Evolutionary conservation across 306 rosid species (phyloP), one percentile per base, ranked within the genome.

Genomic region (Corylus avellana): DNA sequence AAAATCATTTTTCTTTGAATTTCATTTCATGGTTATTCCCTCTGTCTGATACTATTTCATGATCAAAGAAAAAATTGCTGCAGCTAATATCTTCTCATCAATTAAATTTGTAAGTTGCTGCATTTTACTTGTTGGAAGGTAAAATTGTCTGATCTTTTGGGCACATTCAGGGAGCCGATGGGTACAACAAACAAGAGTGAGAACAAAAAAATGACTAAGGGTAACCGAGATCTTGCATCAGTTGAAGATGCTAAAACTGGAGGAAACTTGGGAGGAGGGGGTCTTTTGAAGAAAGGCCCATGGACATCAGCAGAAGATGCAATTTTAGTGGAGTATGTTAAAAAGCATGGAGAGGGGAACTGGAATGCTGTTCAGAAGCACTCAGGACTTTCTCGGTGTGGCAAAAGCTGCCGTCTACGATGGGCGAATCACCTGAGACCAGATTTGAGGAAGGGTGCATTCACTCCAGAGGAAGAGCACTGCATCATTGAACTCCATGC

Each of bases 341-440:
- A 70, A 32, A 78, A 80, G 59, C 83, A 91, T 51, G 97, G 98
- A 50, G 88, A 81, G 70, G 96, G 93, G 32, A 90, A 93, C 76
- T 93, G 97, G 98, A 91, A 93, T 80, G 81, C 84, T 3, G 94
- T 93, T 22, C 85, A 79, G 84, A 85, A 83, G 84, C 75, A 85
- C 42, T 80, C 94, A 29, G 96, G 94, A 51, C 87, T 93, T 50
- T 81, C 74, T n/a, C 92, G 98, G 13, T 86, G 89, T 78, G 97
- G 95, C 4, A 92, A 91, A 81, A 90, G 98, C 82, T 94, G 98
- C 69, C 88, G 97, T 13, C 54, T 89, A 63, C 86, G 97, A 42
- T 94, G 98, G 98, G 85, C 86, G 3, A 92, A 92, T 79, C 96
- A 94, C 77, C 61, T 94, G 16, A 82, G 87, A 80, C 94, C 96